phyloP scores from a whole-genome alignment of 2,329 filamentous ascomycete species.

The Curvularia spicifera region DNA sequence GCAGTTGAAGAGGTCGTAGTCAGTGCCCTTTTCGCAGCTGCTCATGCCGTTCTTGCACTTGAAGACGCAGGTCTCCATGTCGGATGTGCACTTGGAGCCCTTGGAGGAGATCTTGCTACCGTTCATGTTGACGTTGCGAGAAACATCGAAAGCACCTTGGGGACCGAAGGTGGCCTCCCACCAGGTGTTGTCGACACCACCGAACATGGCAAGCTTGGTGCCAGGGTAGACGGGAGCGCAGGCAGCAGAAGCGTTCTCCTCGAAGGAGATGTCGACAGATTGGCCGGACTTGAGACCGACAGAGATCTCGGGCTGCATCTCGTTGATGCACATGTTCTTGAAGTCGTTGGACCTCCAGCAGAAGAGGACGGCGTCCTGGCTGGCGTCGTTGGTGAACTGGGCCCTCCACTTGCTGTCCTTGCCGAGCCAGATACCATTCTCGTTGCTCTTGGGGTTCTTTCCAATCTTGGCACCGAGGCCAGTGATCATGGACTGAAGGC shows the following conservation, averaged over 20 bases:
- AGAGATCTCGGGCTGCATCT: slow-evolving; percentile 46
- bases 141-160: slow-evolving; percentile 52
- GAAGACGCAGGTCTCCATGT: slow-evolving; percentile 55
- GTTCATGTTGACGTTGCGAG: slow-evolving; percentile 54
- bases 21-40: slow-evolving; percentile 45
- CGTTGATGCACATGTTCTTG: slow-evolving; percentile 48
- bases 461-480: slow-evolving; percentile 33
- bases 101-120: slow-evolving; percentile 51
- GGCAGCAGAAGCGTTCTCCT: slow-evolving; percentile 48
- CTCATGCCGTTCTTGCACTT: slow-evolving; percentile 45
- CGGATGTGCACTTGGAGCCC: slow-evolving; percentile 50
- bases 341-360: slow-evolving; percentile 48
- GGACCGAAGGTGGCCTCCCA: slow-evolving; percentile 53
- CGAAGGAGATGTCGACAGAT: slow-evolving; percentile 49
- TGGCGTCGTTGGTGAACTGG: slow-evolving; percentile 47
- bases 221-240: slow-evolving; percentile 50
- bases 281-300: slow-evolving; percentile 49
- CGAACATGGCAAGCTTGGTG: slow-evolving; percentile 43
- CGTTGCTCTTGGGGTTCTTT: slow-evolving; percentile 37
- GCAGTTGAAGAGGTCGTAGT: slow-evolving; percentile 52
- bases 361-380: slow-evolving; percentile 42
- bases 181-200: slow-evolving; percentile 55
- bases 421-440: slow-evolving; percentile 48
- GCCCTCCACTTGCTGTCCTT: slow-evolving; percentile 43
- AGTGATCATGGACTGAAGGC: slow-evolving; percentile 30